Percentiles rank a stretch among this genome's conserved stretches.
These are phyloP conservation scores for Chloranthus sessilifolius DNA, from an alignment of 164 flowering plant species.

Conservation along the genomic window DNA sequence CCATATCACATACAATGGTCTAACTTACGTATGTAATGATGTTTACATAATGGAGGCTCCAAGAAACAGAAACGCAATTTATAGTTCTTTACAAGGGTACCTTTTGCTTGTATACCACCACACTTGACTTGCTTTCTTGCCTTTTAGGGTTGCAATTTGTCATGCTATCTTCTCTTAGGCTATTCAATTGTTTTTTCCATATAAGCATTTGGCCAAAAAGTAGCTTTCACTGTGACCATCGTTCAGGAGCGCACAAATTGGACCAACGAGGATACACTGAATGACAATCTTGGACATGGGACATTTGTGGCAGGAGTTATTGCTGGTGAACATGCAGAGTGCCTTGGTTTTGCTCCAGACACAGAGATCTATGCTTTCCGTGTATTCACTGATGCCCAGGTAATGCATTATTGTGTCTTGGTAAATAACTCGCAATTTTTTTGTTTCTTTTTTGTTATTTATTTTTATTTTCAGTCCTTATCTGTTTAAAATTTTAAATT, in stretches of 20 bases:
- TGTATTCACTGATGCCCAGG: constrained; percentile 99
- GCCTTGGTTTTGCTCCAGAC: constrained; percentile 98
- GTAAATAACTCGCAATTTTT: background rate
- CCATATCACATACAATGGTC: too few relatives aligned
- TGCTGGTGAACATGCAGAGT: constrained; percentile 88
- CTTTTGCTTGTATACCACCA: too few relatives aligned
- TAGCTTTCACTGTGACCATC: background rate
- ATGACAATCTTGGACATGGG: constrained; percentile 99
- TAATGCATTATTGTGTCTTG: constrained; percentile 39
- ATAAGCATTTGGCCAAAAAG: background rate
- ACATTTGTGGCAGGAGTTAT: constrained; percentile 98
- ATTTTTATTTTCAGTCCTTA: background rate
- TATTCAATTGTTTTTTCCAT: too few relatives aligned
- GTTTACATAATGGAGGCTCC: too few relatives aligned
- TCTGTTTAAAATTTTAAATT: too few relatives aligned
- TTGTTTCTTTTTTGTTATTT: background rate
- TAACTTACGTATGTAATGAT: too few relatives aligned
- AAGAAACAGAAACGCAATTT: too few relatives aligned
- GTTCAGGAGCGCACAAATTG: constrained; percentile 94
- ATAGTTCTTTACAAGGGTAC: too few relatives aligned
- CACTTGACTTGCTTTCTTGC: too few relatives aligned
- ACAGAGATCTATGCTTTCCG: constrained; percentile 96
- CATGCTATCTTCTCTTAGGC: too few relatives aligned
- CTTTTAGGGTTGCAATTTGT: too few relatives aligned
- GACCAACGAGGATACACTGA: constrained; percentile 93